These are phyloP conservation scores for Lactarius hengduanensis DNA, from an alignment of 768 basidiomycete genomes.

Conservation along the genomic window DNA sequence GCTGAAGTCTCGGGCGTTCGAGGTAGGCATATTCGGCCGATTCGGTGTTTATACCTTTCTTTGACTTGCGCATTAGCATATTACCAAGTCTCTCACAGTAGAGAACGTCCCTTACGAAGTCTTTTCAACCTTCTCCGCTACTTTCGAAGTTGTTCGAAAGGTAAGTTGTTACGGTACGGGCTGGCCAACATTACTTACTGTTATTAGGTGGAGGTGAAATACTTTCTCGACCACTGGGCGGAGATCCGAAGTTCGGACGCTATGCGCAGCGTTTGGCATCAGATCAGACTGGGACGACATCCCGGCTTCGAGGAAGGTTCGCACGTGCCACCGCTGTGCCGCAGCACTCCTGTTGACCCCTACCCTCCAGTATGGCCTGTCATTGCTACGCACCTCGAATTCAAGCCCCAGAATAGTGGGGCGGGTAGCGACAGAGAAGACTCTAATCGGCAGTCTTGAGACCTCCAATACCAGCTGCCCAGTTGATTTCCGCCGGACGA, in stretches of 20 bases:
- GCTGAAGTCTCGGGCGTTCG: slow-evolving; percentile 70
- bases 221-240: slow-evolving; percentile 78
- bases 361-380: slow-evolving; percentile 57
- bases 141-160: slow-evolving; percentile 79
- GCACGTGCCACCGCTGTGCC: slow-evolving; percentile 22
- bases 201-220: slow-evolving; percentile 61
- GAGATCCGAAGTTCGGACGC: slow-evolving; percentile 81
- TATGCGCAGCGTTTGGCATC: slow-evolving; percentile 82
- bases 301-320: slow-evolving; percentile 86
- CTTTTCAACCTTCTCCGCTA: slow-evolving; percentile 81
- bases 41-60: neutral
- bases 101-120: slow-evolving; percentile 84
- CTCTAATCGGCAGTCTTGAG: slow-evolving; percentile 15
- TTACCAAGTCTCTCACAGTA: slow-evolving; percentile 68
- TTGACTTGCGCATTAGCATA: slow-evolving; percentile 49
- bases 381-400: slow-evolving; percentile 62
- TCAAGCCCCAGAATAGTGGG: slow-evolving; percentile 41
- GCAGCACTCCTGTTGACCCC: neutral
- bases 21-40: slow-evolving; percentile 32
- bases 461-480: neutral
- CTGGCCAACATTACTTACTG: slow-evolving; percentile 1
- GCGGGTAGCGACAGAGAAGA: slow-evolving; percentile 25
- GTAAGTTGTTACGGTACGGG: slow-evolving; percentile 36
- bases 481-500: neutral
- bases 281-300: slow-evolving; percentile 79